phyloP scores from a whole-genome alignment of 2,329 filamentous ascomycete genomes.

The Trichoderma semiorbis region DNA sequence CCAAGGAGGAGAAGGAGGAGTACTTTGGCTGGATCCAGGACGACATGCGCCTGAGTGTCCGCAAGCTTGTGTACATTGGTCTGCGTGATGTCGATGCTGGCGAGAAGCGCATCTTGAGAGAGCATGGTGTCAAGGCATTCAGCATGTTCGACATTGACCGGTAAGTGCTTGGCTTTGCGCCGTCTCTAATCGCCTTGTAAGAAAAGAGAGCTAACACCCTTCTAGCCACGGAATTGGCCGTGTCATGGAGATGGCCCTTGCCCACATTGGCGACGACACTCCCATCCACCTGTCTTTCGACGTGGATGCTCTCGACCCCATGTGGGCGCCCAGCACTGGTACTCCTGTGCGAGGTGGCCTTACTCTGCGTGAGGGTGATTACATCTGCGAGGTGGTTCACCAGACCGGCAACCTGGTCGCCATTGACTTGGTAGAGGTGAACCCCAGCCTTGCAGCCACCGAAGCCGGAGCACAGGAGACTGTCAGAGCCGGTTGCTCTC shows the following conservation, averaged over 20 bases:
- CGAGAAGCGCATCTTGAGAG: conserved; percentile 87
- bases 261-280: conserved; percentile 88
- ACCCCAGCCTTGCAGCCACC: conserved; percentile 64
- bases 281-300: conserved; percentile 98
- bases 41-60: conserved; percentile 64
- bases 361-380: conserved; percentile 93
- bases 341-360: conserved; percentile 91
- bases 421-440: conserved; percentile 80
- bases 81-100: conserved; percentile 87
- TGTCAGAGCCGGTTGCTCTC: conserved; percentile 81
- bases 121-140: conserved; percentile 91
- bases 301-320: conserved; percentile 91
- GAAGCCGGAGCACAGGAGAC: conserved; percentile 75
- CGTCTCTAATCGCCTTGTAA: too few relatives aligned
- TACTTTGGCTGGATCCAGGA: conserved; percentile 87
- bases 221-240: conserved; percentile 88
- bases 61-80: conserved; percentile 95
- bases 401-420: conserved; percentile 74
- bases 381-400: conserved; percentile 86
- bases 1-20: conserved; percentile 69
- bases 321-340: conserved; percentile 94
- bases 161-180: conserved; percentile 44
- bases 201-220: background rate
- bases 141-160: conserved; percentile 97
- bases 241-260: conserved; percentile 97